Percentiles rank a stretch among this genome's conserved stretches.
Conservation (phyloP, 371 early-diverging fungal genomes). For the Basidiobolus meristosporus region DNA sequence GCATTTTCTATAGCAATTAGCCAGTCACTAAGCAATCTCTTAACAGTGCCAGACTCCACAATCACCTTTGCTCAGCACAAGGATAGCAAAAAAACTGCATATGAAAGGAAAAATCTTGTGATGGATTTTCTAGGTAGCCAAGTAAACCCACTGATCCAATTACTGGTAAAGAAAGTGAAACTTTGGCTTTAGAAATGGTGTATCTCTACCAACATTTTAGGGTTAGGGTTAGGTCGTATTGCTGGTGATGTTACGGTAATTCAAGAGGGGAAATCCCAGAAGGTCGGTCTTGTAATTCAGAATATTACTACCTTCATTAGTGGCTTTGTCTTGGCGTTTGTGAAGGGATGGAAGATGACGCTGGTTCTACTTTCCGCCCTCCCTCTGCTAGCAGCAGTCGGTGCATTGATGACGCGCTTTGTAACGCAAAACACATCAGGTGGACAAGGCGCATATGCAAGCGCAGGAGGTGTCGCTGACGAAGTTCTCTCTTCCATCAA, state of each 20-base stretch:
- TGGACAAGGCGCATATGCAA: constrained; percentile 32
- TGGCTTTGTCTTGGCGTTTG: constrained; percentile 75
- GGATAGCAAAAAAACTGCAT: too few relatives aligned
- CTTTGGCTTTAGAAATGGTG: too few relatives aligned
- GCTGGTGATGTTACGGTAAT: constrained; percentile 57
- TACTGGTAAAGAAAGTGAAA: too few relatives aligned
- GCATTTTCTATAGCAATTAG: too few relatives aligned
- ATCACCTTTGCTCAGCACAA: too few relatives aligned
- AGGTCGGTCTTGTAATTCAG: constrained; percentile 53
- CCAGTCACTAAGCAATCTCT: too few relatives aligned
- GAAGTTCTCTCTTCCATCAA: constrained; percentile 67
- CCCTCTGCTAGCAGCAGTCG: constrained; percentile 11
- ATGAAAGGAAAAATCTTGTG: too few relatives aligned
- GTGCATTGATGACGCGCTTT: constrained; percentile 43
- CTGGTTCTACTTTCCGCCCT: constrained; percentile 31
- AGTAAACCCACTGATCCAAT: too few relatives aligned
- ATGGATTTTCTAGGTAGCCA: too few relatives aligned
- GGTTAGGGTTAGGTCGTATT: too few relatives aligned
- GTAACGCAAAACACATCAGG: constrained; percentile 22
- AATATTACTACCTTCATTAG: constrained; percentile 52
- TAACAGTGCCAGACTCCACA: too few relatives aligned
- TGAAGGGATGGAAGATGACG: constrained; percentile 69
- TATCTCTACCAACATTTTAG: too few relatives aligned
- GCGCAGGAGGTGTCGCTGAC: constrained; percentile 35
- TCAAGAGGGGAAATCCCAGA: constrained; percentile 76